phyloP scores from a whole-genome alignment of 1,139 yeast species.

The Geotrichum cucujoidarum region DNA sequence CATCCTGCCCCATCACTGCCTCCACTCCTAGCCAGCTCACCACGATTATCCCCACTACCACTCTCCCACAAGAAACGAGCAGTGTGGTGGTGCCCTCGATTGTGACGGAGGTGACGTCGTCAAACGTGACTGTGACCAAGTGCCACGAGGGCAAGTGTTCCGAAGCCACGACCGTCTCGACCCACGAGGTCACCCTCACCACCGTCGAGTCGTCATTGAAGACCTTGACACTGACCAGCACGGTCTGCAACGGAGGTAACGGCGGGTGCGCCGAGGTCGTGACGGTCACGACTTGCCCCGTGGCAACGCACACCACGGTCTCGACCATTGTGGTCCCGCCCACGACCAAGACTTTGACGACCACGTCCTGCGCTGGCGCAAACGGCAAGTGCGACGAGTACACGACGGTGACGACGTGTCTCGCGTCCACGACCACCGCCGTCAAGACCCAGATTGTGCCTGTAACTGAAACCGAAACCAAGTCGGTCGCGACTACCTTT shows the following conservation, averaged over 20 bases:
- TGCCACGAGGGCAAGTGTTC: slow-evolving; percentile 8
- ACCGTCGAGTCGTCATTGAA: background rate
- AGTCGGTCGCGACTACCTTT: too few species aligned
- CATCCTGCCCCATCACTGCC: background rate
- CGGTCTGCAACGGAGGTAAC: background rate
- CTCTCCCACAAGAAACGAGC: too few species aligned
- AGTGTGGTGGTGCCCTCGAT: too few species aligned
- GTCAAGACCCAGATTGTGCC: background rate
- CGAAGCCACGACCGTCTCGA: background rate
- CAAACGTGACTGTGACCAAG: slow-evolving; percentile 15
- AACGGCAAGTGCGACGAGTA: slow-evolving; percentile 1
- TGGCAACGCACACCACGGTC: background rate
- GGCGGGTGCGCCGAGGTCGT: background rate
- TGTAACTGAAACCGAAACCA: too few species aligned
- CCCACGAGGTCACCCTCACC: background rate
- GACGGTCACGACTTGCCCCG: background rate
- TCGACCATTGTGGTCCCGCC: background rate
- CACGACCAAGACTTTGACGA: background rate
- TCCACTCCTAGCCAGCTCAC: background rate
- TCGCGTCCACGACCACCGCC: background rate
- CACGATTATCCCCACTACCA: too few species aligned
- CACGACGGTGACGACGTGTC: slow-evolving; percentile 16
- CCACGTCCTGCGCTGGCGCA: background rate
- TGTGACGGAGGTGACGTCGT: too few species aligned
- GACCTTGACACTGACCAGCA: background rate